phyloP scores from a whole-genome alignment of 768 basidiomycete genomes.

The Pholiota microspora region DNA sequence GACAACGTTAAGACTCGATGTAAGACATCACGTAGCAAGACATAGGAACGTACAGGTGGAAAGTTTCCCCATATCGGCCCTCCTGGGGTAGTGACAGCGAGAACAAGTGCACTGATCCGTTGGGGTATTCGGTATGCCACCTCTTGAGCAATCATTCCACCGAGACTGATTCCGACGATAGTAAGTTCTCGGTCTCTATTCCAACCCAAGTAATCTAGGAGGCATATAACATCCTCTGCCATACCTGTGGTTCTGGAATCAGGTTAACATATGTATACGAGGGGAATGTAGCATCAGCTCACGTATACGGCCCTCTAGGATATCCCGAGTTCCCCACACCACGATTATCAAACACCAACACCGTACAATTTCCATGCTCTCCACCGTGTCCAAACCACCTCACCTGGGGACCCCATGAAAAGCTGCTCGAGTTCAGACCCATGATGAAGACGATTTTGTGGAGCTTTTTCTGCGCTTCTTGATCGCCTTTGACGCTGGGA shows the following conservation, averaged over 20 bases:
- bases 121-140: slow-evolving; percentile 64
- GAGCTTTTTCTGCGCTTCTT: slow-evolving; percentile 12
- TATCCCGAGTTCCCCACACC: slow-evolving; percentile 76
- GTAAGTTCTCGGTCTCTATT: slow-evolving; percentile 58
- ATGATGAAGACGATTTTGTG: slow-evolving; percentile 72
- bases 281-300: too few species aligned
- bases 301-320: slow-evolving; percentile 79
- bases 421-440: slow-evolving; percentile 69
- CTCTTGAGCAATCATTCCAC: slow-evolving; percentile 87
- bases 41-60: slow-evolving; percentile 50
- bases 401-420: slow-evolving; percentile 66
- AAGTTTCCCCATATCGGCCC: slow-evolving; percentile 48
- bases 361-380: slow-evolving; percentile 41
- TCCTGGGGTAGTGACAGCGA: slow-evolving; percentile 65
- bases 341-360: slow-evolving; percentile 81
- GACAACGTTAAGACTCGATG: background rate
- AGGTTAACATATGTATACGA: background rate
- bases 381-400: slow-evolving; percentile 46
- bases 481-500: slow-evolving; percentile 19
- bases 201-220: slow-evolving; percentile 75
- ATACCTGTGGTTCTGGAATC: slow-evolving; percentile 61
- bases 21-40: background rate
- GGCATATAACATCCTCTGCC: slow-evolving; percentile 69
- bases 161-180: slow-evolving; percentile 72
- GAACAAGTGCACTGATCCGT: slow-evolving; percentile 62